Evolutionary conservation across 2,329 filamentous ascomycete species (phyloP).

Genomic region (Ciborinia camelliae): DNA sequence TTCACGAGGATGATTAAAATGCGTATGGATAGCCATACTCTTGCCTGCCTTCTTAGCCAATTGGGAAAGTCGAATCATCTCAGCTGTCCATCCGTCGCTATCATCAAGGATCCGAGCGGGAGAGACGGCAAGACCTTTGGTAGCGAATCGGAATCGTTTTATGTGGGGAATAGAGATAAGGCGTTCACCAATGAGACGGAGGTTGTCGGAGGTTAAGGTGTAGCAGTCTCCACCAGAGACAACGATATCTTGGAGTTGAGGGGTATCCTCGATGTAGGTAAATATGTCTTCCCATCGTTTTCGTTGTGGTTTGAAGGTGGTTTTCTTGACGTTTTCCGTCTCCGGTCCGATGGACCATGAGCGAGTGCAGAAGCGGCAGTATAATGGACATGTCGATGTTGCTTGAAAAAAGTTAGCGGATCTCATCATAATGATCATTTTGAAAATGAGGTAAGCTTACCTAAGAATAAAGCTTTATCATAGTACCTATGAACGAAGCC

Average conservation of each 20-base stretch:
- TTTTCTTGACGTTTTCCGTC: slow-evolving; percentile 51
- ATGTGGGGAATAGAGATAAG: slow-evolving; percentile 57
- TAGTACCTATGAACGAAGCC: slow-evolving; percentile 62
- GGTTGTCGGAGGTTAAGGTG: slow-evolving; percentile 51
- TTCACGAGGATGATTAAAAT: slow-evolving; percentile 62
- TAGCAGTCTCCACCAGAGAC: slow-evolving; percentile 62
- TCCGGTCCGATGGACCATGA: slow-evolving; percentile 55
- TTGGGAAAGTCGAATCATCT: slow-evolving; percentile 50
- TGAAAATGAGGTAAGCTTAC: slow-evolving; percentile 39
- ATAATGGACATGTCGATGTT: slow-evolving; percentile 58
- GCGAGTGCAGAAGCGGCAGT: slow-evolving; percentile 61
- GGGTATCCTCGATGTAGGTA: slow-evolving; percentile 51
- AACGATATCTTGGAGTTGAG: slow-evolving; percentile 54
- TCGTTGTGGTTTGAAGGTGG: slow-evolving; percentile 41
- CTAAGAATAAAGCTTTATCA: slow-evolving; percentile 59
- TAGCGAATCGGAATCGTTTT: slow-evolving; percentile 57
- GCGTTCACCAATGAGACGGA: slow-evolving; percentile 52
- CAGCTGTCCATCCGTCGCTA: slow-evolving; percentile 51
- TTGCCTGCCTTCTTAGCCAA: slow-evolving; percentile 53
- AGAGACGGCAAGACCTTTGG: slow-evolving; percentile 58
- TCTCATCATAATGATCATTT: neutral
- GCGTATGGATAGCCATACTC: slow-evolving; percentile 60
- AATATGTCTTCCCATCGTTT: slow-evolving; percentile 55
- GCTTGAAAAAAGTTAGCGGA: slow-evolving; percentile 42
- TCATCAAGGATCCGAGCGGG: slow-evolving; percentile 54